Evolutionary conservation across 352 stramenopile species (phyloP).

Genomic region (Phytophthora citrophthora): DNA sequence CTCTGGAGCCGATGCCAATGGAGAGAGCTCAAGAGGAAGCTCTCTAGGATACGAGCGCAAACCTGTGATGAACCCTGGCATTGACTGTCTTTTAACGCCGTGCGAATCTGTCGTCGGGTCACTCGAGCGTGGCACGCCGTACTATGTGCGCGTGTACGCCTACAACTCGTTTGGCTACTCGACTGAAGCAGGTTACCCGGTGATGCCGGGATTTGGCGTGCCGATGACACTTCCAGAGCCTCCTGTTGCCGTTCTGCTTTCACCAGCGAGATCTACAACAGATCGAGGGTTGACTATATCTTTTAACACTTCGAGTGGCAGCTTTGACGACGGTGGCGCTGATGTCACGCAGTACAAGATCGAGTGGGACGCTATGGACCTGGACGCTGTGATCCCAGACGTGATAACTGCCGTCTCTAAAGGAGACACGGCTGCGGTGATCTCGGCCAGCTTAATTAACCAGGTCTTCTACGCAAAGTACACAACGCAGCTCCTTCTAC

Average conservation of each 20-base stretch:
- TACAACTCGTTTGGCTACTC: conserved; percentile 95
- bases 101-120: conserved; percentile 87
- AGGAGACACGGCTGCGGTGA: conserved; percentile 11
- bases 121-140: conserved; percentile 76
- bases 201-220: conserved; percentile 65
- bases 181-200: conserved; percentile 56
- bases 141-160: conserved; percentile 92
- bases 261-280: conserved; percentile 39
- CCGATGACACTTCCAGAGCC: conserved; percentile 81
- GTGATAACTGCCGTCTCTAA: conserved; percentile 13
- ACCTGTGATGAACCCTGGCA: conserved; percentile 61
- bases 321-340: conserved; percentile 81
- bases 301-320: conserved; percentile 66
- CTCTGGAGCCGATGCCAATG: conserved; percentile 47
- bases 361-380: conserved; percentile 93
- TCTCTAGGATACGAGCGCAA: conserved; percentile 83
- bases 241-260: conserved; percentile 58
- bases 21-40: conserved; percentile 47
- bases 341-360: conserved; percentile 91
- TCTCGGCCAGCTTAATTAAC: conserved; percentile 40
- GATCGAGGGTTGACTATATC: conserved; percentile 65
- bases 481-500: conserved; percentile 91
- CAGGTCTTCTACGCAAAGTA: conserved; percentile 82
- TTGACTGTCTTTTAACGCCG: conserved; percentile 80
- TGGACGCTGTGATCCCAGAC: conserved; percentile 55